A percentile compares a stretch with the other conserved stretches of the same genome.
phyloP scores from a whole-genome alignment of 2,329 filamentous ascomycete genomes.

The Trichoderma koningii region DNA sequence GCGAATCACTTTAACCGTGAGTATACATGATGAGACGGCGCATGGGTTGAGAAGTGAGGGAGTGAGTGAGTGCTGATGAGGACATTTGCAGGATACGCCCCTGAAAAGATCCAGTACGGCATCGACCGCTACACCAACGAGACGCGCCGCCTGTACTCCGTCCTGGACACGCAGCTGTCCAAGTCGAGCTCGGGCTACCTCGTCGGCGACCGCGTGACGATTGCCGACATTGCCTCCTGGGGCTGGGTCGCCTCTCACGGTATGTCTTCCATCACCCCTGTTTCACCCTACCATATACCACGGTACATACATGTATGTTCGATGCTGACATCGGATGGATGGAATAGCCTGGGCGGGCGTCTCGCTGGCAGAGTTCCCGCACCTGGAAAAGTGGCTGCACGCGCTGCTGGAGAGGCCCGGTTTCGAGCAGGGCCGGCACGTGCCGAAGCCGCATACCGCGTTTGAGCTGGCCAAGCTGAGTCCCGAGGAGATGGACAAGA shows the following conservation, averaged over 20 bases:
- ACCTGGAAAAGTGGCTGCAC: conserved; percentile 75
- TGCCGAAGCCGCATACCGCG: conserved; percentile 67
- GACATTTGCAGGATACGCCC: conserved; percentile 64
- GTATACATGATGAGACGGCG: background rate
- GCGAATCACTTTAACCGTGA: conserved; percentile 77
- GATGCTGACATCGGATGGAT: background rate
- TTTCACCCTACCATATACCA: background rate
- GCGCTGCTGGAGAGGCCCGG: conserved; percentile 68
- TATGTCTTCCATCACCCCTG: conserved; percentile 36
- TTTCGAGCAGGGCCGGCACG: conserved; percentile 73
- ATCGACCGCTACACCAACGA: conserved; percentile 82
- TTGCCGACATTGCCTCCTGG: conserved; percentile 79
- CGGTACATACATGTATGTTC: background rate
- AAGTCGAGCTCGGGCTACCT: conserved; percentile 59
- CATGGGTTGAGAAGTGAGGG: background rate
- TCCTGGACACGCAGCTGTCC: conserved; percentile 71
- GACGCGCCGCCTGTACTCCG: conserved; percentile 76
- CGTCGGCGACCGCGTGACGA: conserved; percentile 68
- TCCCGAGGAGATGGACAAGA: conserved; percentile 58
- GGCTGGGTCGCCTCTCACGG: conserved; percentile 68
- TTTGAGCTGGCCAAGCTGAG: conserved; percentile 48
- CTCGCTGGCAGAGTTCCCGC: conserved; percentile 73
- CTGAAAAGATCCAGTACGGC: conserved; percentile 79
- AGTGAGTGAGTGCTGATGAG: background rate
- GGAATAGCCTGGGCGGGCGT: conserved; percentile 42